Base-by-base conservation (phyloP, 1,139 yeast genomes). In the Sugiyamaella pinicola region DNA sequence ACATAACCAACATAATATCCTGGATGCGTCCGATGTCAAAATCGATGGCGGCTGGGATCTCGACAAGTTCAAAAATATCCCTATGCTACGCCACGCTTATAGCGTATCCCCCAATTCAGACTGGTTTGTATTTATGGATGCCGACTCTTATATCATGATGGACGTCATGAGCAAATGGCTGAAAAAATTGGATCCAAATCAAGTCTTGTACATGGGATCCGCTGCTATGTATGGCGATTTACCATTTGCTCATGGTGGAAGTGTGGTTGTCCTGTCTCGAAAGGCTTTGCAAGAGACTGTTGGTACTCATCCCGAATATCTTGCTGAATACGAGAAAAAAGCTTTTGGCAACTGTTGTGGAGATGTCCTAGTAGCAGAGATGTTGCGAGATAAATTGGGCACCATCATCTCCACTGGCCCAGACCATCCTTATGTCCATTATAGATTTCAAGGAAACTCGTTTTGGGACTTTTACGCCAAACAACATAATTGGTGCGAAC, bases 61-160 rank as follows among this genome's bases (percentile, higher is more conserved):
- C 8, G 76, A 72, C 59, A 62, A 65, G 53, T 70, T 63, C 62
- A 72, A 72, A 55, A 71, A 72, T 54, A 55, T 72, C 18, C 75
- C 75, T 22, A 71, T 72, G 69, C 63, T 69, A 24, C 60, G 58
- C 6, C 70, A 70, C 42, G 75, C 74, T 2, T 72, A 64, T 58
- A 40, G 50, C n/a, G 49, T 44, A 4, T 57, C 66, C 24, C 70
- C 71, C 13, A 46, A 58, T 4, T 51, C 60, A 12, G 65, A 69
- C 37, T 72, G 75, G 75, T 72, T 64, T 55, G 60, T 70, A 34
- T 68, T 71, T 56, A 65, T 70, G 57, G 75, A 72, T 50, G 74
- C 65, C 17, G 75, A 72, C 53, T 61, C 73, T 7, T 70, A 62
- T 52, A 51, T 71, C 29, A 49, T 67, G 55, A 57, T 64, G 57